A percentile compares a stretch with the other conserved stretches of the same genome.
These are phyloP conservation scores for Pseudogymnoascus verrucosus DNA, from an alignment of 2,329 filamentous ascomycete species.

Conservation along the genomic window DNA sequence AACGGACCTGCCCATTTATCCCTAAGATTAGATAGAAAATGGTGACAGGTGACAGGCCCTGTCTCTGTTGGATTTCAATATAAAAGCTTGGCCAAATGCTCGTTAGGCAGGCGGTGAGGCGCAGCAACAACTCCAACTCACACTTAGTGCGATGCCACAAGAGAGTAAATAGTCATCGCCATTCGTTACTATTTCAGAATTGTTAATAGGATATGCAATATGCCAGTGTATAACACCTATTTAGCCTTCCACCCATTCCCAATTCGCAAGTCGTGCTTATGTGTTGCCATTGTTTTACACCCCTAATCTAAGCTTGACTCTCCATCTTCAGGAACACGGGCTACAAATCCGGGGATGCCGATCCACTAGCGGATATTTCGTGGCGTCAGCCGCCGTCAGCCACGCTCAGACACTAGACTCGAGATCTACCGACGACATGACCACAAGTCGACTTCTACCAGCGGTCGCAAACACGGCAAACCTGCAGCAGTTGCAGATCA, in stretches of 20 bases:
- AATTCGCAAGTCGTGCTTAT: not conserved
- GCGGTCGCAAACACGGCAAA: not conserved
- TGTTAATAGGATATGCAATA: not conserved
- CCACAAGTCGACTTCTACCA: not conserved
- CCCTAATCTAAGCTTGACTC: not conserved
- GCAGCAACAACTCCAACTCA: too few relatives aligned
- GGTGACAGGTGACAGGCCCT: too few relatives aligned
- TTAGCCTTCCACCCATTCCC: not conserved
- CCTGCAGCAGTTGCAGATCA: not conserved
- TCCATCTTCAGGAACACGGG: not conserved
- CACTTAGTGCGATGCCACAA: too few relatives aligned
- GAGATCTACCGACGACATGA: not conserved
- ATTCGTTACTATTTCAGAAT: not conserved
- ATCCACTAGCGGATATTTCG: not conserved
- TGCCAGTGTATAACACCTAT: not conserved
- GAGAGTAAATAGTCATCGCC: not conserved
- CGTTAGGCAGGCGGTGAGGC: too few relatives aligned
- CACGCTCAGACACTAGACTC: not conserved
- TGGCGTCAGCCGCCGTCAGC: not conserved
- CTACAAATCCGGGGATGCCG: slow-evolving; percentile 2
- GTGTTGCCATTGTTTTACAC: not conserved
- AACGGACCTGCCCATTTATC: too few relatives aligned
- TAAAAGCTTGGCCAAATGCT: too few relatives aligned
- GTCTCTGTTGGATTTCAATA: too few relatives aligned
- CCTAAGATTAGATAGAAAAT: too few relatives aligned